Evolutionary conservation across 805 yeast species (phyloP).

Genomic region (Wickerhamomyces xylosicus): DNA sequence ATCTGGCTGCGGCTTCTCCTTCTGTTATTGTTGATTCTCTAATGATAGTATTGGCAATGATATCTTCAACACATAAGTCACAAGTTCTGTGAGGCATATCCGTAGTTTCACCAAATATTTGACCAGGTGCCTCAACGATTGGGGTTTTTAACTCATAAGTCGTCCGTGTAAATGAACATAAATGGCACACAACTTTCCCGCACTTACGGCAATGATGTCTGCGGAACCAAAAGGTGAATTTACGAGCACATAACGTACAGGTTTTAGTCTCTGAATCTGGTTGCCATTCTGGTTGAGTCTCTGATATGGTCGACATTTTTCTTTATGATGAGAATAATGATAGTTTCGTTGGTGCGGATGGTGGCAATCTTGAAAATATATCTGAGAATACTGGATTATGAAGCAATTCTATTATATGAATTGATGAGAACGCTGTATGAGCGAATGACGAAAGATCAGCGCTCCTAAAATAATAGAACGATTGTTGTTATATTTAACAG

Average conservation of each 20-base stretch:
- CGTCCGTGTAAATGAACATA: slow-evolving; percentile 45
- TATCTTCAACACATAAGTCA: slow-evolving; percentile 57
- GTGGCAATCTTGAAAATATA: too few species aligned
- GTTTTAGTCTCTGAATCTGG: slow-evolving; percentile 40
- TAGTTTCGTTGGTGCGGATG: too few species aligned
- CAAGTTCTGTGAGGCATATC: slow-evolving; percentile 64
- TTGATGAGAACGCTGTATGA: too few species aligned
- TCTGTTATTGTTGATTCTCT: slow-evolving; percentile 2
- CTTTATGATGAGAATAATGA: too few species aligned
- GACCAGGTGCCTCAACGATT: slow-evolving; percentile 45
- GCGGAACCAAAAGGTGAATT: slow-evolving; percentile 53
- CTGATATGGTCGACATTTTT: neutral
- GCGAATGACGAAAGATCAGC: too few species aligned
- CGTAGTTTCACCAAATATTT: slow-evolving; percentile 34
- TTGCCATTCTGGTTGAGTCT: slow-evolving; percentile 50
- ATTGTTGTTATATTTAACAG: too few species aligned
- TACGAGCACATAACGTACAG: slow-evolving; percentile 45
- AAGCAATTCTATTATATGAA: too few species aligned
- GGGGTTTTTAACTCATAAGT: slow-evolving; percentile 49
- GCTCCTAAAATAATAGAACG: too few species aligned
- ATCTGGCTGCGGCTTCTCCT: slow-evolving; percentile 2
- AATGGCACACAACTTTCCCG: slow-evolving; percentile 69
- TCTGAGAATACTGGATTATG: too few species aligned
- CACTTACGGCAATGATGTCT: slow-evolving; percentile 80
- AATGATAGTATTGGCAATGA: slow-evolving; percentile 18